Conservation (phyloP, 345 rosid genomes). For the Dovyalis caffra region DNA sequence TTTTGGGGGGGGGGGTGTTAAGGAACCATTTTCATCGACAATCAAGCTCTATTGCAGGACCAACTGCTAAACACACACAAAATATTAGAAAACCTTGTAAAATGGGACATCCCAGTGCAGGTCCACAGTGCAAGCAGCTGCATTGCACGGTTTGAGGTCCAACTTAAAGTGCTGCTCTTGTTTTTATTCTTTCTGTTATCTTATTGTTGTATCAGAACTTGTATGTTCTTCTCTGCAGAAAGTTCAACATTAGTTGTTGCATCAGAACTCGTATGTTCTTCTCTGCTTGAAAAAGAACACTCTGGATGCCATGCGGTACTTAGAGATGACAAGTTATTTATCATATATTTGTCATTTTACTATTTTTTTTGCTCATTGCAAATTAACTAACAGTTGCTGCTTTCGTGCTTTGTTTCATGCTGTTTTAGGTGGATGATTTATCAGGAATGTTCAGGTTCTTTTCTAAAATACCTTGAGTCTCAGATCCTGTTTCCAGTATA, state of each 20-base stretch:
- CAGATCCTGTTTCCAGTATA: constrained; percentile 35
- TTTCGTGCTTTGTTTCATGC: background rate
- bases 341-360: too few relatives aligned
- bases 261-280: constrained; percentile 24
- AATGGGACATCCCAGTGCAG: background rate
- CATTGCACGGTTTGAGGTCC: background rate
- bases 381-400: background rate
- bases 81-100: background rate
- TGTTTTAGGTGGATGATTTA: constrained; percentile 36
- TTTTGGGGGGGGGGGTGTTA: too few relatives aligned
- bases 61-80: too few relatives aligned
- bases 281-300: constrained; percentile 39
- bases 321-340: constrained; percentile 31
- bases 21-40: too few relatives aligned
- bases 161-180: background rate
- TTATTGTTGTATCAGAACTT: background rate
- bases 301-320: constrained; percentile 40
- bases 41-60: too few relatives aligned
- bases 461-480: constrained; percentile 29
- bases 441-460: constrained; percentile 37
- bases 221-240: constrained; percentile 17
- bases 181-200: background rate
- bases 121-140: background rate
- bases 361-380: background rate
- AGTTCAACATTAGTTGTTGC: constrained; percentile 34